Evolutionary conservation across 2,329 filamentous ascomycete genomes (phyloP).

Genomic region (Tricladium varicosporioides): DNA sequence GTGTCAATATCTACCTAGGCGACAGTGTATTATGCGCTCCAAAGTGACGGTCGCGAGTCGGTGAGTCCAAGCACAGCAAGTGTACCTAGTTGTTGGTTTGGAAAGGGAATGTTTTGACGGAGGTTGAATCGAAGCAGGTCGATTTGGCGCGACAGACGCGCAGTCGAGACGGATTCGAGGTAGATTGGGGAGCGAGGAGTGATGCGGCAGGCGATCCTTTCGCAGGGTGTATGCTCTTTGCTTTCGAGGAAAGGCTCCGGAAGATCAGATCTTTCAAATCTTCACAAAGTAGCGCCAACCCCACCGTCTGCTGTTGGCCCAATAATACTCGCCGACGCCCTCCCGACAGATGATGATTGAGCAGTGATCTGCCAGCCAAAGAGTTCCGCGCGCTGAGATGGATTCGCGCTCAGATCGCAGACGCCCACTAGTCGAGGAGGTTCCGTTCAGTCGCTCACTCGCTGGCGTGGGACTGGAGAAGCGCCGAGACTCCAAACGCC

Average conservation of each 20-base stretch:
- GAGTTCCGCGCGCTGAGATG: constrained; percentile 3
- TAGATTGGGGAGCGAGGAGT: constrained; percentile 1
- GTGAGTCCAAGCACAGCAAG: not conserved
- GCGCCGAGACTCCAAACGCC: constrained; percentile 23
- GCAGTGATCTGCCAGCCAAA: not conserved
- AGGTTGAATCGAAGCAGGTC: constrained; percentile 11
- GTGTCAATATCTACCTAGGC: constrained; percentile 7
- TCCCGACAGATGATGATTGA: not conserved
- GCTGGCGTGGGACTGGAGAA: constrained; percentile 12
- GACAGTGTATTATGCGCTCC: constrained; percentile 6
- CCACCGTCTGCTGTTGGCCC: constrained; percentile 18
- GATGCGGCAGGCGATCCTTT: constrained; percentile 15
- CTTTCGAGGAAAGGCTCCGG: constrained; percentile 3
- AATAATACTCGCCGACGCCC: constrained; percentile 20
- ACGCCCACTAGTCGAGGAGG: not conserved
- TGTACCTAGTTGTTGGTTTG: constrained; percentile 4
- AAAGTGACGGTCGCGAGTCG: constrained; percentile 3
- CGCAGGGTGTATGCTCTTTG: constrained; percentile 19
- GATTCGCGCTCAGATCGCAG: constrained; percentile 22
- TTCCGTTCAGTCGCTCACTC: not conserved
- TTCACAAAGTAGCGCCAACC: constrained; percentile 22
- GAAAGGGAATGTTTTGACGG: constrained; percentile 17
- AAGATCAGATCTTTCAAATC: constrained; percentile 23
- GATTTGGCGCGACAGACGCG: constrained; percentile 25
- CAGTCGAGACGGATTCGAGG: constrained; percentile 18